Percentiles rank a stretch among this genome's conserved stretches.
Conservation (phyloP, 108 stramenopile genomes). For the Cylindrotheca closterium region DNA sequence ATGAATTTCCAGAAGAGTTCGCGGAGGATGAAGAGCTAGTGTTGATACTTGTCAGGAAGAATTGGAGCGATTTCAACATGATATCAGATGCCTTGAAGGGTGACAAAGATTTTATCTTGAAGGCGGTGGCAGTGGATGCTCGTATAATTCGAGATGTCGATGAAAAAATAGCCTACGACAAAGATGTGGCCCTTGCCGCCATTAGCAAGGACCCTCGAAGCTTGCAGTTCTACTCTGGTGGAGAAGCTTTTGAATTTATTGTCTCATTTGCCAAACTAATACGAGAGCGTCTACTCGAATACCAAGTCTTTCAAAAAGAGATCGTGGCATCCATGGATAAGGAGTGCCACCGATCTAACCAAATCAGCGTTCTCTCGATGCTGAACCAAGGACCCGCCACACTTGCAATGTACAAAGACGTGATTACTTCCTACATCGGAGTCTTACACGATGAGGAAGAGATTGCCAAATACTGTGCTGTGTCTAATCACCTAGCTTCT, state of each 20-base stretch:
- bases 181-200: slow-evolving; percentile 14
- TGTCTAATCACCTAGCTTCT: slow-evolving; percentile 10
- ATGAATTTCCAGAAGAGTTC: slow-evolving; percentile 21
- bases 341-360: not conserved
- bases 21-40: slow-evolving; percentile 25
- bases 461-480: slow-evolving; percentile 2
- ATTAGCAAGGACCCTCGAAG: slow-evolving; percentile 5
- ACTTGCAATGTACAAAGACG: not conserved
- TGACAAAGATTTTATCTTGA: slow-evolving; percentile 33
- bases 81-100: slow-evolving; percentile 14
- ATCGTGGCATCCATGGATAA: not conserved
- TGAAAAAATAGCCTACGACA: slow-evolving; percentile 11
- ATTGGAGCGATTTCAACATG: slow-evolving; percentile 30
- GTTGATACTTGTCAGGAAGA: slow-evolving; percentile 9
- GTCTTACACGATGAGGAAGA: slow-evolving; percentile 6
- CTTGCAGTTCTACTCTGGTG: slow-evolving; percentile 22
- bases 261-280: slow-evolving; percentile 11
- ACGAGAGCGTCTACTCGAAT: slow-evolving; percentile 8
- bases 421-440: slow-evolving; percentile 16
- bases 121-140: slow-evolving; percentile 26
- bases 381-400: slow-evolving; percentile 26
- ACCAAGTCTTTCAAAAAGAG: not conserved
- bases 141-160: slow-evolving; percentile 14
- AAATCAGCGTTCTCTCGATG: slow-evolving; percentile 4
- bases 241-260: slow-evolving; percentile 28